Evolutionary conservation across 352 stramenopile species (phyloP), one percentile per base, ranked within the genome.

Genomic region (Phytophthora megakarya): DNA sequence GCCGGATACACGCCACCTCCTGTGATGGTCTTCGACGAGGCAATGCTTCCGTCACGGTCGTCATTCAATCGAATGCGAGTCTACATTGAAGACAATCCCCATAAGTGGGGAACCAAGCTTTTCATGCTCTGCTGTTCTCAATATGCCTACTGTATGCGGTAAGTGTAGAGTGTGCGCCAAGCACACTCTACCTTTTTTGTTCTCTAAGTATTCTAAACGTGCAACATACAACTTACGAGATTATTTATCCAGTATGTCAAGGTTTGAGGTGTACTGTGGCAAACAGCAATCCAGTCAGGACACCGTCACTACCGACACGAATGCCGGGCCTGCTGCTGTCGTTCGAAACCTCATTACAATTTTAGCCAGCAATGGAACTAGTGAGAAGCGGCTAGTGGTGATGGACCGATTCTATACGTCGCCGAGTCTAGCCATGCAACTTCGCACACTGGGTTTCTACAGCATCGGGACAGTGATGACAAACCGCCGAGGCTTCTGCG

Each of bases 101-200:
- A 54, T 18, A 54, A 55, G 19, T 55, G 47, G 47, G 32, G 32
- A 15, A 45, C 47, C 18, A 55, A 44, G 19, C n/a, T 55, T 5
- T 55, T 55, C 18, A 45, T 45, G 30, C 7, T 55, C 18, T 55
- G 47, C 32, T 55, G 47, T 33, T 55, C 47, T 13, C 11, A 8
- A 13, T 13, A 28, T 12, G 47, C 47, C 5, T 54, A 54, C 30
- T 54, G 28, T 32, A 54, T 42, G 15, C 8, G 22, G 23, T 50
- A 13, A n/a, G 23, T 37, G 19, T 3, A 2, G 5, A 22, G 38
- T 15, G 51, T 46, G 25, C 32, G 13, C 38, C 38, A 15, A 16
- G 28, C 51, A 50, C 39, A n/a, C 28, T 26, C 13, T 6, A 11
- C n/a, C n/a, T n/a, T 44, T 50, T 42, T 51, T 50, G 50, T 50